A percentile compares a stretch with the other conserved stretches of the same genome.
phyloP scores from a whole-genome alignment of 2,329 filamentous ascomycete genomes.

The Alternaria incomplexa region DNA sequence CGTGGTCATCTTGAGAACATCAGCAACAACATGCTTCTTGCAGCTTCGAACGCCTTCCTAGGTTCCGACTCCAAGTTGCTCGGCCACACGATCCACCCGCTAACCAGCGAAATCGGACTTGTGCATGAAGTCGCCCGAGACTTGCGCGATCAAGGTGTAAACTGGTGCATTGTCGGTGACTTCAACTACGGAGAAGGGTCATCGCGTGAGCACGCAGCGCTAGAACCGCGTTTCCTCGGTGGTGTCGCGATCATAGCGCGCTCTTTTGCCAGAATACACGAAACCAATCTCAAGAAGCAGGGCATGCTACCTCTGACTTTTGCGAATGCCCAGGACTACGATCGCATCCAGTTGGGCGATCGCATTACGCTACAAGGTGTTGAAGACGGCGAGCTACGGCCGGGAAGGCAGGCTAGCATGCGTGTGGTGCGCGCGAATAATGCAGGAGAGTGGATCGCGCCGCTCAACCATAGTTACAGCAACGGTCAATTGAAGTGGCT shows the following conservation, averaged over 20 bases:
- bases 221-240: conserved; percentile 34
- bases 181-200: conserved; percentile 39
- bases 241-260: conserved; percentile 32
- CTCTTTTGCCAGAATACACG: conserved; percentile 37
- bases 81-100: conserved; percentile 36
- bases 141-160: conserved; percentile 21
- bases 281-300: conserved; percentile 41
- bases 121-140: conserved; percentile 37
- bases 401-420: conserved; percentile 39
- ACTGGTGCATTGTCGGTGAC: conserved; percentile 47
- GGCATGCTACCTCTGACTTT: conserved; percentile 38
- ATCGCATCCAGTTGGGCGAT: conserved; percentile 24
- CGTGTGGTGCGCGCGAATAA: conserved; percentile 26
- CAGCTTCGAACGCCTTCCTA: conserved; percentile 40
- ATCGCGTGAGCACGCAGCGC: conserved; percentile 35
- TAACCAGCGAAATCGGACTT: conserved; percentile 14
- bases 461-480: conserved; percentile 44
- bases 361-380: conserved; percentile 23
- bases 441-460: conserved; percentile 35
- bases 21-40: conserved; percentile 47
- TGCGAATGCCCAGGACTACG: conserved; percentile 21
- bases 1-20: conserved; percentile 51
- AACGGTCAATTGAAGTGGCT: conserved; percentile 42
- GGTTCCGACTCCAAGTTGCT: conserved; percentile 23
- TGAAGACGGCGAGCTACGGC: conserved; percentile 26